A percentile compares a stretch with the other conserved stretches of the same genome.
phyloP scores from a whole-genome alignment of 2,329 filamentous ascomycete species.

The Talaromyces islandicus region DNA sequence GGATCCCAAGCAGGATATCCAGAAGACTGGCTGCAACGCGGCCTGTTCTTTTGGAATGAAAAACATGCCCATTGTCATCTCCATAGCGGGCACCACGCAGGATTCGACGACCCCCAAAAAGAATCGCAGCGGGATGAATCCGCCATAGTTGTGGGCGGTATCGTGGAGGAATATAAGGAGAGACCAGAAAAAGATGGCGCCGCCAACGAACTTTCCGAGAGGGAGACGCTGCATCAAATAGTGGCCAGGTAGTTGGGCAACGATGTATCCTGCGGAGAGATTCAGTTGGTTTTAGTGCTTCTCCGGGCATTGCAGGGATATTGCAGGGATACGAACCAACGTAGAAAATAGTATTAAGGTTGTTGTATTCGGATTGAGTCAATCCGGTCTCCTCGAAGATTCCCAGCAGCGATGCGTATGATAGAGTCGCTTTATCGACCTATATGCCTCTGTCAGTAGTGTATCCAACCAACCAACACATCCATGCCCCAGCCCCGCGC shows the following conservation, averaged over 20 bases:
- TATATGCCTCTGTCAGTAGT: constrained; percentile 10
- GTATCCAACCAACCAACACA: background rate
- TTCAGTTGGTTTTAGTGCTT: background rate
- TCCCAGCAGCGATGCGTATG: constrained; percentile 37
- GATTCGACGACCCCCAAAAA: constrained; percentile 32
- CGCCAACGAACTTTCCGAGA: constrained; percentile 30
- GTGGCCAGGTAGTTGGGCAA: constrained; percentile 33
- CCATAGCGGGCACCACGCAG: constrained; percentile 35
- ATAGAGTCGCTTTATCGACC: constrained; percentile 38
- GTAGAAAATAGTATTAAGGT: constrained; percentile 39
- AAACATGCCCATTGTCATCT: constrained; percentile 38
- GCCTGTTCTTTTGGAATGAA: constrained; percentile 42
- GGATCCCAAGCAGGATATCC: constrained; percentile 26
- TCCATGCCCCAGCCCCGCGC: background rate
- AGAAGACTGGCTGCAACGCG: constrained; percentile 48
- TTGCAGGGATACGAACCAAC: constrained; percentile 23
- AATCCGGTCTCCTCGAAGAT: constrained; percentile 39
- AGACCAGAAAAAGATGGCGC: constrained; percentile 27
- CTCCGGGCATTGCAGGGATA: background rate
- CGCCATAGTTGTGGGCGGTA: constrained; percentile 26
- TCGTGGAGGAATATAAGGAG: constrained; percentile 35
- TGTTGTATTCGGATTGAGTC: constrained; percentile 33
- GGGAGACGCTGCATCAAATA: constrained; percentile 38
- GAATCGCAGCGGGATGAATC: constrained; percentile 31
- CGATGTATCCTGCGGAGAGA: constrained; percentile 26